Conservation (phyloP, 768 basidiomycete genomes). For the Pilatotrama ljubarskyi region DNA sequence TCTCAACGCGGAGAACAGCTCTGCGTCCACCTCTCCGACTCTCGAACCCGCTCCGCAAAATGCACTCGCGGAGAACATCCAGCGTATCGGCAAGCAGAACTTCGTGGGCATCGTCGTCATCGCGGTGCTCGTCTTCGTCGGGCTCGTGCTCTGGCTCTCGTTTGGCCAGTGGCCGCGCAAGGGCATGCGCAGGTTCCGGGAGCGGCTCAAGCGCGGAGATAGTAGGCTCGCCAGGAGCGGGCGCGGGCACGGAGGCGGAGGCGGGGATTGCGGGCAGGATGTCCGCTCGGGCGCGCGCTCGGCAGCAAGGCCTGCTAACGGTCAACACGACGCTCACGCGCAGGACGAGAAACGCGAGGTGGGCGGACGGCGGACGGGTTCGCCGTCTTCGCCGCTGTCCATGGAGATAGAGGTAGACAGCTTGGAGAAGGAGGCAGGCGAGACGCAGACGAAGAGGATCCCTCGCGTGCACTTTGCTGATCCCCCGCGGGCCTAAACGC, state of each 20-base stretch:
- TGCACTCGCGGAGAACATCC: conserved; percentile 13
- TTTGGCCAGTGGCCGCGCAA: conserved; percentile 27
- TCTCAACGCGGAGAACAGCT: neutral
- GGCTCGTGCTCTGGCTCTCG: conserved; percentile 28
- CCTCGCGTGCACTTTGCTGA: conserved; percentile 10
- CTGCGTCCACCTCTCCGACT: conserved; percentile 1
- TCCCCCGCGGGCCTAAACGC: neutral
- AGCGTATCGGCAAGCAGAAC: conserved; percentile 23
- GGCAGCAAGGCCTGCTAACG: neutral
- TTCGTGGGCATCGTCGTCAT: conserved; percentile 30
- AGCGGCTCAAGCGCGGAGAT: neutral
- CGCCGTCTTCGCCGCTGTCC: neutral
- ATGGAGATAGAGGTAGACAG: conserved; percentile 8
- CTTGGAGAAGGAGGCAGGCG: conserved; percentile 3
- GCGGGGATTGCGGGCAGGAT: neutral
- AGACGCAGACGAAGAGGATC: neutral
- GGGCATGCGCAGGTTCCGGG: conserved; percentile 12
- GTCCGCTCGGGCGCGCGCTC: neutral
- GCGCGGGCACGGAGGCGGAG: neutral
- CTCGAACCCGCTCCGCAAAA: neutral
- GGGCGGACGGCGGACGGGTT: neutral
- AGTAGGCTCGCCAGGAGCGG: neutral
- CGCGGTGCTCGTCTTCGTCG: conserved; percentile 27
- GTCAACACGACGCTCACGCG: neutral
- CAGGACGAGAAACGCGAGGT: conserved; percentile 8